Conservation (phyloP, 108 stramenopile species). For the Cyclostephanos tholiformis region DNA sequence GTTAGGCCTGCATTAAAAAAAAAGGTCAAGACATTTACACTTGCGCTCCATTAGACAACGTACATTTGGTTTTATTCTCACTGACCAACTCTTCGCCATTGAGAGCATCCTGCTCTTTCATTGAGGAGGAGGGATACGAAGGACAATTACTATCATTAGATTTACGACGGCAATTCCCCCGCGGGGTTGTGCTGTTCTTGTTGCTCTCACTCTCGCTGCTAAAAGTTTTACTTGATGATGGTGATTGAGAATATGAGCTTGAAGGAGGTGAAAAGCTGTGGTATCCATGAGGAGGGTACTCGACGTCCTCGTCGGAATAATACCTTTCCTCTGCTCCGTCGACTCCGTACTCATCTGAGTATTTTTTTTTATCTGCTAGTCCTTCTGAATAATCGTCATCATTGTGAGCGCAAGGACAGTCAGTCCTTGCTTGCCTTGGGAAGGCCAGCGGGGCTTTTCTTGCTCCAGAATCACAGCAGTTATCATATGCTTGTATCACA, state of each 20-base stretch:
- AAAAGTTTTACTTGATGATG: neutral
- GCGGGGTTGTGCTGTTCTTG: neutral
- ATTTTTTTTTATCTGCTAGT: neutral
- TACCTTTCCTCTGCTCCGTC: too few species aligned
- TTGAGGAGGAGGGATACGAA: neutral
- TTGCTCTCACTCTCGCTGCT: neutral
- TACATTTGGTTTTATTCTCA: too few species aligned
- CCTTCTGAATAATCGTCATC: neutral
- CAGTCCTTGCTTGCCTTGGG: neutral
- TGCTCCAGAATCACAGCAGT: slow-evolving; percentile 3
- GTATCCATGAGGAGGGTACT: slow-evolving; percentile 5
- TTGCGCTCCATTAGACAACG: too few species aligned
- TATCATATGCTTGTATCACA: slow-evolving; percentile 8
- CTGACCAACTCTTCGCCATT: neutral
- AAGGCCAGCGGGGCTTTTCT: neutral
- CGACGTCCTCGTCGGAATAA: neutral
- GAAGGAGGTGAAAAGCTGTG: neutral
- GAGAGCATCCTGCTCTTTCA: neutral
- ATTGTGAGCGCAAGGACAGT: neutral
- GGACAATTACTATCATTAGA: neutral
- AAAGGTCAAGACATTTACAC: too few species aligned
- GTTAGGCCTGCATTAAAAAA: too few species aligned
- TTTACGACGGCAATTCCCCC: neutral
- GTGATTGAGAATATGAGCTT: neutral
- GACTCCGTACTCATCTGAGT: neutral